A percentile compares a stretch with the other conserved stretches of the same genome.
These are phyloP conservation scores for Exophiala lecanii-corni DNA, from an alignment of 2,329 filamentous ascomycete species.

Conservation along the genomic window DNA sequence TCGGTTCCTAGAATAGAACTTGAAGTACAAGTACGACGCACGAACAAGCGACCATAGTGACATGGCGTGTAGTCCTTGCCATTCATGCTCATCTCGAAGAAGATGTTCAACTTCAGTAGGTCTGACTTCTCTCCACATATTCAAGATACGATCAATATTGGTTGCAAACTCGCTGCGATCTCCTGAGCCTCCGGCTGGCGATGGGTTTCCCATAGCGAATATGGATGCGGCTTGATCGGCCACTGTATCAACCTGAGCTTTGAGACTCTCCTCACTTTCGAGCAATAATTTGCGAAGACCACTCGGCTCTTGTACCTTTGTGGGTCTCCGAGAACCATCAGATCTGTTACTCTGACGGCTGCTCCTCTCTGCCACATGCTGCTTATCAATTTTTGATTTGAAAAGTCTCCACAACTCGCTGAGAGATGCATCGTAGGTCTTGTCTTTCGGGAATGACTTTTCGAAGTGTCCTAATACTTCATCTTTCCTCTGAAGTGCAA, in stretches of 20 bases:
- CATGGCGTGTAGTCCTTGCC: constrained; percentile 29
- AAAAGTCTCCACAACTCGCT: constrained; percentile 29
- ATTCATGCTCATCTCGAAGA: constrained; percentile 29
- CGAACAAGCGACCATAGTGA: constrained; percentile 30
- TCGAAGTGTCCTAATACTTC: constrained; percentile 32
- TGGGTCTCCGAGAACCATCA: no score
- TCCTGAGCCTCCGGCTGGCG: constrained; percentile 8
- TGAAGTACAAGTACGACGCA: constrained; percentile 37
- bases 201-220: neutral
- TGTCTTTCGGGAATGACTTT: constrained; percentile 27
- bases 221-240: neutral
- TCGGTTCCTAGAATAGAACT: neutral
- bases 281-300: neutral
- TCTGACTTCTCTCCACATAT: constrained; percentile 23
- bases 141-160: neutral
- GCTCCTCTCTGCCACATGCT: no score
- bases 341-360: no score
- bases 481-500: constrained; percentile 33
- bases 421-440: constrained; percentile 34
- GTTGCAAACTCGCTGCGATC: constrained; percentile 20
- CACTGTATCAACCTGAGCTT: neutral
- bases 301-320: no score
- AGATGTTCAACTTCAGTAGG: constrained; percentile 32
- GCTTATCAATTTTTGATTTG: no score
- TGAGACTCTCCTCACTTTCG: constrained; percentile 15